Conservation (phyloP, 306 rosid genomes). For the Vigna nakashimae region DNA sequence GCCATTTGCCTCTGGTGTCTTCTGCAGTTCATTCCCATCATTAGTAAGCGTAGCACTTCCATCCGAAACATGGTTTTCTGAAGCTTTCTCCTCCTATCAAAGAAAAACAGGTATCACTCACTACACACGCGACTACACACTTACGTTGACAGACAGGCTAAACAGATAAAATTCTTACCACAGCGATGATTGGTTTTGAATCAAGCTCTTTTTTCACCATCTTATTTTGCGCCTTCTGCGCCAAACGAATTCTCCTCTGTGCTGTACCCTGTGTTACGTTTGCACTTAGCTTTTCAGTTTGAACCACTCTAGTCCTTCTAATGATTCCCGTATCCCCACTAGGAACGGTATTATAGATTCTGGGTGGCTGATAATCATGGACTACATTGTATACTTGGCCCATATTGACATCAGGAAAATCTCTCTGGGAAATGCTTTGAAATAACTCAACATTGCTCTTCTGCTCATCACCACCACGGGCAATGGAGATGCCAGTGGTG, state of each 20-base stretch:
- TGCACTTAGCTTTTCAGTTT: constrained; percentile 27
- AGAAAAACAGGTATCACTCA: constrained; percentile 44
- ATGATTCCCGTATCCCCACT: constrained; percentile 54
- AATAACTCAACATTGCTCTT: constrained; percentile 38
- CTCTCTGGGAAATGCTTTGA: constrained; percentile 43
- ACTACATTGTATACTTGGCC: constrained; percentile 41
- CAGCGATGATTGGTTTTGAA: constrained; percentile 47
- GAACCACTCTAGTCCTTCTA: constrained; percentile 48
- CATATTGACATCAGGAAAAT: constrained; percentile 44
- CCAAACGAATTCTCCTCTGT: constrained; percentile 64
- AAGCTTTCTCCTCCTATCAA: constrained; percentile 59
- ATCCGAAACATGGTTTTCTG: constrained; percentile 46
- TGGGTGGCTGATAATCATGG: constrained; percentile 44
- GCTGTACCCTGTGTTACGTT: constrained; percentile 54
- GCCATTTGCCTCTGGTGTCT: constrained; percentile 39
- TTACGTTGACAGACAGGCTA: constrained; percentile 18
- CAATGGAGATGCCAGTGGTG: constrained; percentile 24
- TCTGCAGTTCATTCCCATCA: constrained; percentile 36
- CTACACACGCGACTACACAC: constrained; percentile 1
- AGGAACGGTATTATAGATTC: constrained; percentile 40
- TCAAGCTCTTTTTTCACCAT: constrained; percentile 31
- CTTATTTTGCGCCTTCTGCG: not conserved
- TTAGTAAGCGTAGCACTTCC: constrained; percentile 31
- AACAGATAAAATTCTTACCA: constrained; percentile 58
- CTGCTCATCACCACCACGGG: constrained; percentile 30